phyloP scores from a whole-genome alignment of 1,284 basidiomycete genomes.

The Ustanciosporium gigantosporum region DNA sequence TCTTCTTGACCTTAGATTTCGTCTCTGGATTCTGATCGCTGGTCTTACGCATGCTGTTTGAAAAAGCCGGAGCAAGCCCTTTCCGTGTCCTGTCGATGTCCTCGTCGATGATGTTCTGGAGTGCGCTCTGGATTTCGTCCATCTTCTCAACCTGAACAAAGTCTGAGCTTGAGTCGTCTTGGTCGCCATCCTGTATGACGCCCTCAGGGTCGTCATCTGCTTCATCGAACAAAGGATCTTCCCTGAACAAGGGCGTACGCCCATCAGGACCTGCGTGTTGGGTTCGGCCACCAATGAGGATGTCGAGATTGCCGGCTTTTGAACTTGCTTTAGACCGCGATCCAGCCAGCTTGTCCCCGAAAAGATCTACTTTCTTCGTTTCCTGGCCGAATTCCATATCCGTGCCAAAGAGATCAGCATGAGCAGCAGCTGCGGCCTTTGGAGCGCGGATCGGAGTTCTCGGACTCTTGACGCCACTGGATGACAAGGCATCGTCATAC shows the following conservation, averaged over 20 bases:
- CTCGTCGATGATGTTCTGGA: conserved; percentile 91
- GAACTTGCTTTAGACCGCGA: conserved; percentile 30
- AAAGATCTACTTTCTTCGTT: conserved; percentile 17
- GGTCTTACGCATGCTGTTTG: background rate
- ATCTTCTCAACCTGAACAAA: conserved; percentile 38
- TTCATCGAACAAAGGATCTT: conserved; percentile 49
- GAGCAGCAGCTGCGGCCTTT: conserved; percentile 3
- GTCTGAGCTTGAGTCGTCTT: conserved; percentile 25
- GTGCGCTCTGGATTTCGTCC: conserved; percentile 77
- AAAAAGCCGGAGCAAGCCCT: background rate
- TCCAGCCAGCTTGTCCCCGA: conserved; percentile 21
- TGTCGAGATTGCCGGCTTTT: conserved; percentile 43
- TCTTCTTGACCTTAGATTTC: background rate
- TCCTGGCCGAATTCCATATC: conserved; percentile 7
- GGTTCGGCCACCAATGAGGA: conserved; percentile 45
- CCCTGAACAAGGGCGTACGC: conserved; percentile 42
- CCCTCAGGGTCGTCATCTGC: conserved; percentile 22
- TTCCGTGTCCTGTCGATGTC: conserved; percentile 16
- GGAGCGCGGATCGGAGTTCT: background rate
- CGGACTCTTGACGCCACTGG: background rate
- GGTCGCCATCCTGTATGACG: conserved; percentile 18
- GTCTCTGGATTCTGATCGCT: background rate
- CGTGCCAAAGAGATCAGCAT: conserved; percentile 33
- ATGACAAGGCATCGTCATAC: no score
- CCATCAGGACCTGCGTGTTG: conserved; percentile 37